phyloP scores from a whole-genome alignment of 352 stramenopile species.

The Phytophthora tubulina region DNA sequence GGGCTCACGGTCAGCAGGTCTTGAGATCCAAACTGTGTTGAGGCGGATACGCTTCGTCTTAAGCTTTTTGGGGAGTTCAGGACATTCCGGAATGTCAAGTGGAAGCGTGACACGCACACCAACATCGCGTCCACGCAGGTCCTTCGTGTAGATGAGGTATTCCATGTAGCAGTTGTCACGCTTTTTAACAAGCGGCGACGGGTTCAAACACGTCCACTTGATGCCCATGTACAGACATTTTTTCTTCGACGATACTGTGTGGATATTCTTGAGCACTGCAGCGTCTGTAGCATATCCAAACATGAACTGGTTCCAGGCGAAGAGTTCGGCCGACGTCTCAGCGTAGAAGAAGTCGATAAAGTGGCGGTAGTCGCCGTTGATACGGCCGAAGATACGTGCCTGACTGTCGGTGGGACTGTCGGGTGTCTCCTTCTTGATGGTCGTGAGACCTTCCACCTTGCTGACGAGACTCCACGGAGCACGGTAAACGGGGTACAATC shows the following conservation, averaged over 20 bases:
- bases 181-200: conserved; percentile 68
- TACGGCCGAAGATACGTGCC: conserved; percentile 70
- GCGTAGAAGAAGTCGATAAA: conserved; percentile 83
- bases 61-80: conserved; percentile 53
- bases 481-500: conserved; percentile 40
- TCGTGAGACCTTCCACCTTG: conserved; percentile 52
- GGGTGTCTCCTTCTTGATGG: conserved; percentile 47
- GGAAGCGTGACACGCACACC: conserved; percentile 73
- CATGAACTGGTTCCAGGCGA: conserved; percentile 82
- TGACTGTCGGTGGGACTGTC: conserved; percentile 26
- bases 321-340: conserved; percentile 69
- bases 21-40: conserved; percentile 63
- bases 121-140: conserved; percentile 67
- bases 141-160: conserved; percentile 76
- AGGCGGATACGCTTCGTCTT: conserved; percentile 69
- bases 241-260: conserved; percentile 52
- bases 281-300: conserved; percentile 71
- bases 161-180: conserved; percentile 85
- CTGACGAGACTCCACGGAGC: conserved; percentile 43
- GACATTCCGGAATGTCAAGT: conserved; percentile 73
- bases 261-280: conserved; percentile 75
- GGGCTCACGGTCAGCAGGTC: conserved; percentile 36
- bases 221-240: conserved; percentile 80
- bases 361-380: conserved; percentile 69
- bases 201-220: conserved; percentile 81